Conservation (phyloP, 208 protist genomes). For the Acanthamoeba comandoni region DNA sequence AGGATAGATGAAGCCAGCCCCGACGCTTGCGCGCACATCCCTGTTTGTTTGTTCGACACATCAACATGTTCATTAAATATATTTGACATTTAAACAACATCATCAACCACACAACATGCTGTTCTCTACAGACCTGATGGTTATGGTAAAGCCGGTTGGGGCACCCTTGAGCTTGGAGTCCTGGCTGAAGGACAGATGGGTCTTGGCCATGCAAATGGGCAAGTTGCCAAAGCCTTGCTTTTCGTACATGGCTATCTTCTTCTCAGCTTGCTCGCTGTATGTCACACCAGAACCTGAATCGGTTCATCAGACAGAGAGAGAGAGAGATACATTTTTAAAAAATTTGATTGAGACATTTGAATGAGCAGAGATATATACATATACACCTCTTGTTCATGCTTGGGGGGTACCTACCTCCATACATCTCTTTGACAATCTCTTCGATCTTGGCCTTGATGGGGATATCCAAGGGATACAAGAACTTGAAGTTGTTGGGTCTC, state of each 20-base stretch:
- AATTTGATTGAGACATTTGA: neutral
- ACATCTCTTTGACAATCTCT: conserved; percentile 95
- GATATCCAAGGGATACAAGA: conserved; percentile 92
- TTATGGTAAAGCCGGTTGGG: conserved; percentile 91
- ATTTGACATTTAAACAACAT: too few relatives aligned
- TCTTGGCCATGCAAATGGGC: conserved; percentile 98
- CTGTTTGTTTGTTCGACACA: conserved; percentile 86
- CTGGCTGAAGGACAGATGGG: conserved; percentile 93
- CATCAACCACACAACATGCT: too few relatives aligned
- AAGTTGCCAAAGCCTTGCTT: conserved; percentile 87
- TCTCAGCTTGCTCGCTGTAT: conserved; percentile 90
- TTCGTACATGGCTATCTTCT: conserved; percentile 92
- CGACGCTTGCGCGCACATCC: conserved; percentile 93
- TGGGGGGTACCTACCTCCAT: conserved; percentile 88
- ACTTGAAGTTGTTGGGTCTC: conserved; percentile 90
- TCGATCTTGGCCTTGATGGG: conserved; percentile 96
- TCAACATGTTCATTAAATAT: too few relatives aligned
- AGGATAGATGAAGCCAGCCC: conserved; percentile 96
- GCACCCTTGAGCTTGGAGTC: conserved; percentile 91
- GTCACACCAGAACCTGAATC: conserved; percentile 86
- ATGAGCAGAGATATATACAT: too few relatives aligned
- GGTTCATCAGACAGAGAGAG: neutral
- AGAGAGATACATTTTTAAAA: neutral
- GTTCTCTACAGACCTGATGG: conserved; percentile 86
- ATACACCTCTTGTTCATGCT: too few relatives aligned